These are phyloP conservation scores for Gaeumannomyces sp. DNA, from an alignment of 2,329 filamentous ascomycete species.

Conservation along the genomic window DNA sequence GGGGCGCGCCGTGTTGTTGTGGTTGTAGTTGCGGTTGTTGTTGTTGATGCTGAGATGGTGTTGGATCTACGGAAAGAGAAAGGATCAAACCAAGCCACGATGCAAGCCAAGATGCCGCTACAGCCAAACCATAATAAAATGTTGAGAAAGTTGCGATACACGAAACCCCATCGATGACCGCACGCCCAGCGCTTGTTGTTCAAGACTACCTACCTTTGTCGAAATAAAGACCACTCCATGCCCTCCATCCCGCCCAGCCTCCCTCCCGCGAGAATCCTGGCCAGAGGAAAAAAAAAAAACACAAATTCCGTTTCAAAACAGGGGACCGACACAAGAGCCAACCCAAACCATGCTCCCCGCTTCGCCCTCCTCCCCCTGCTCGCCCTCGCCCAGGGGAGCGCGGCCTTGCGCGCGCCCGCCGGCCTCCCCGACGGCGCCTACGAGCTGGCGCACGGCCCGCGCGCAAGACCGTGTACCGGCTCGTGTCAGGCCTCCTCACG, in stretches of 20 bases:
- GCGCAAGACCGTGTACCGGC: neutral
- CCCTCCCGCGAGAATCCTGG: too few species aligned
- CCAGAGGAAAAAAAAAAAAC: too few species aligned
- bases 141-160: neutral
- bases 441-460: neutral
- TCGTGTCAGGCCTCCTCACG: neutral
- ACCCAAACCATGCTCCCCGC: too few species aligned
- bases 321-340: too few species aligned
- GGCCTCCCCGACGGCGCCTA: neutral
- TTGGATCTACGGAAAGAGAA: neutral
- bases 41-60: neutral
- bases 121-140: neutral
- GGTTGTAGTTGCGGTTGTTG: neutral
- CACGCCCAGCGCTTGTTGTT: neutral
- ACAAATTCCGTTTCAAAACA: too few species aligned
- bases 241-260: too few species aligned
- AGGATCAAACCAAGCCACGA: too few species aligned
- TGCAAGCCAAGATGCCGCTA: too few species aligned
- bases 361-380: neutral
- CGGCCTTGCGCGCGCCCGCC: neutral
- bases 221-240: too few species aligned
- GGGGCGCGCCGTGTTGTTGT: too few species aligned
- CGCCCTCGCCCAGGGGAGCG: neutral
- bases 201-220: too few species aligned
- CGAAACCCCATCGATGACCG: neutral